Evolutionary conservation across 805 yeast species (phyloP).

Genomic region (Yamadazyma ubonensis): DNA sequence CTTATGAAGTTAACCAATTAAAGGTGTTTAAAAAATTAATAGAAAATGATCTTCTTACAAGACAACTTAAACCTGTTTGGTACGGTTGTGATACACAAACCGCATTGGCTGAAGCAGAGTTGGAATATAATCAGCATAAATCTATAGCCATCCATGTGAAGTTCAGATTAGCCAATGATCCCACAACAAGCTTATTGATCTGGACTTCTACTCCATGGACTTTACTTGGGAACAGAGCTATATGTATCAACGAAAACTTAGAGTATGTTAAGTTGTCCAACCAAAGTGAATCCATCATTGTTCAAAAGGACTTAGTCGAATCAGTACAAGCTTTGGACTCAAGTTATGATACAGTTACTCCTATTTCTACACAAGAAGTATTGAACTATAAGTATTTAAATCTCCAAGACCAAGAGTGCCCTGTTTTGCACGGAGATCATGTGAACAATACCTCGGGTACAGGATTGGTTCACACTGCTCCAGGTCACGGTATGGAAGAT

Average conservation of each 20-base stretch:
- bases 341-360: not conserved
- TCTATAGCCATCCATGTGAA: slow-evolving; percentile 69
- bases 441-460: slow-evolving; percentile 85
- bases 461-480: slow-evolving; percentile 95
- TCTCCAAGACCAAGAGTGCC: slow-evolving; percentile 39
- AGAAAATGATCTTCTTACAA: slow-evolving; percentile 62
- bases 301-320: slow-evolving; percentile 51
- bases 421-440: slow-evolving; percentile 75
- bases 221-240: slow-evolving; percentile 79
- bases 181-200: slow-evolving; percentile 42
- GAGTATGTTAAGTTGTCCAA: slow-evolving; percentile 50
- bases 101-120: slow-evolving; percentile 94
- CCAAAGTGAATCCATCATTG: slow-evolving; percentile 49
- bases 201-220: slow-evolving; percentile 99
- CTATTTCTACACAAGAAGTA: slow-evolving; percentile 5
- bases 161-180: slow-evolving; percentile 47
- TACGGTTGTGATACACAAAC: slow-evolving; percentile 96
- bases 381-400: slow-evolving; percentile 29
- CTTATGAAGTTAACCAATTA: slow-evolving; percentile 75
- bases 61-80: slow-evolving; percentile 93
- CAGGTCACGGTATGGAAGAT: slow-evolving; percentile 97
- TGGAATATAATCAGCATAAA: slow-evolving; percentile 76
- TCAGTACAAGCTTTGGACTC: slow-evolving; percentile 29
- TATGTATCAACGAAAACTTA: slow-evolving; percentile 63
- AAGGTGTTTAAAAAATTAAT: slow-evolving; percentile 65